These are phyloP conservation scores for Crithidia sp. DNA, from an alignment of 208 protist genomes.

Conservation along the genomic window DNA sequence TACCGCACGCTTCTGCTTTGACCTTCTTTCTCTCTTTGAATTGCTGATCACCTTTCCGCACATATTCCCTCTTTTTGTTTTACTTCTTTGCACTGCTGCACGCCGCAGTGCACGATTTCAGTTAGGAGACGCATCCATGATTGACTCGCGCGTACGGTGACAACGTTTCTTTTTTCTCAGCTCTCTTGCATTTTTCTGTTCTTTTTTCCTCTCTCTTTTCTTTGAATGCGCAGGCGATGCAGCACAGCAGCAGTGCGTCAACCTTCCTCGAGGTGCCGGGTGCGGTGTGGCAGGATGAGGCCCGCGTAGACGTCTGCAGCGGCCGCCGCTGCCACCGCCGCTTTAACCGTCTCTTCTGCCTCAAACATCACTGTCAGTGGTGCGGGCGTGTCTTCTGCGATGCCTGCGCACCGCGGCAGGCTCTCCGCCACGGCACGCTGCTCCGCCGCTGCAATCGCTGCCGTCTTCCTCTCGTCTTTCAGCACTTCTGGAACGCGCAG, in stretches of 20 bases:
- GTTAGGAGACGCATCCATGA: no score
- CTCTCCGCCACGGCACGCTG: constrained; percentile 11
- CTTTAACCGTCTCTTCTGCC: constrained; percentile 45
- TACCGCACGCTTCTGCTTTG: no score
- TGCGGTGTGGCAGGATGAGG: constrained; percentile 54
- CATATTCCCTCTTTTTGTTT: no score
- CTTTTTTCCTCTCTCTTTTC: constrained; percentile 15
- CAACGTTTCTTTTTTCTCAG: constrained; percentile 13
- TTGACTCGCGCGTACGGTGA: no score
- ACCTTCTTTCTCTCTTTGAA: no score
- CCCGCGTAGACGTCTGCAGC: constrained; percentile 25
- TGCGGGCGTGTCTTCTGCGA: constrained; percentile 83
- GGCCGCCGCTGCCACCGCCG: constrained; percentile 31
- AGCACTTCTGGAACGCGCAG: constrained; percentile 39
- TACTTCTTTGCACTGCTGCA: no score
- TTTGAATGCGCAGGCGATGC: constrained; percentile 17
- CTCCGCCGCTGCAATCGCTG: constrained; percentile 67
- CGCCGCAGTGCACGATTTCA: no score
- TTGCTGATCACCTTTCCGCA: no score
- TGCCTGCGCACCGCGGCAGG: constrained; percentile 50
- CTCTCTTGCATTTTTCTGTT: constrained; percentile 23
- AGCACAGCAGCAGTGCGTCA: constrained; percentile 6
- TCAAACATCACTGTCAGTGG: constrained; percentile 81
- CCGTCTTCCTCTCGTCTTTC: constrained; percentile 65
- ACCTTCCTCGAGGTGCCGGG: constrained; percentile 40